Evolutionary conservation across 371 early-diverging fungal species (phyloP), one percentile per base, ranked within the genome.

Genomic region (Rhizopus arrhizus): DNA sequence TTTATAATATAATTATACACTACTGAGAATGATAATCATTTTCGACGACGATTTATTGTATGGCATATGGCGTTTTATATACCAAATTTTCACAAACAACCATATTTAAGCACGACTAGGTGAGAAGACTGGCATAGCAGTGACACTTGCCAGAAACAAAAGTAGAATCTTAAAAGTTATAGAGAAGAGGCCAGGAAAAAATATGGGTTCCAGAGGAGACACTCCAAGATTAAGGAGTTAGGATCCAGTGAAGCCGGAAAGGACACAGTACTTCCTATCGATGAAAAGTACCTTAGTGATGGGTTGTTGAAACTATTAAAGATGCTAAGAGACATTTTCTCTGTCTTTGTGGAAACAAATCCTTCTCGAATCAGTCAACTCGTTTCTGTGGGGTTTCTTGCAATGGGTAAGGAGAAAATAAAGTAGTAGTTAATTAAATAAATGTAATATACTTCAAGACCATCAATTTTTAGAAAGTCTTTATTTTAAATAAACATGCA

Each of bases 301-400:
- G 55, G 49, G 55, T 54, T 61, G 36, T 46, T 61, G 47, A 61
- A 61, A 54, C 49, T 61, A 54, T 47, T n/a, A 60, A 48, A 61
- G 53, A 61, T 40, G 49, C 54, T 55, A 53, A 38, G 61, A 55
- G 46, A 55, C 29, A 40, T 54, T 42, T 49, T 61, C 48, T 61
- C 53, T 48, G 61, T 34, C 49, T 54, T 61, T 48, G 61, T 54
- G 41, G 49, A 55, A 54, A 61, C 53, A 54, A 61, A 32, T 55
- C 11, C 45, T 53, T 48, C 55, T 54, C 55, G 41, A 61, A 53
- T 54, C 40, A 61, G 53, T 54, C 49, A 54, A 32, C 50, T 61
- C 40, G 45, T 59, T 49, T 52, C 61, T 53, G 53, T 45, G 15
- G 61, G 61, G 46, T 60, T 60, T 47, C 52, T 59, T 51, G 43